Percentiles rank a stretch among this genome's conserved stretches.
Evolutionary conservation across 2,329 filamentous ascomycete genomes (phyloP).

Genomic region (Colletotrichum endophyticum): DNA sequence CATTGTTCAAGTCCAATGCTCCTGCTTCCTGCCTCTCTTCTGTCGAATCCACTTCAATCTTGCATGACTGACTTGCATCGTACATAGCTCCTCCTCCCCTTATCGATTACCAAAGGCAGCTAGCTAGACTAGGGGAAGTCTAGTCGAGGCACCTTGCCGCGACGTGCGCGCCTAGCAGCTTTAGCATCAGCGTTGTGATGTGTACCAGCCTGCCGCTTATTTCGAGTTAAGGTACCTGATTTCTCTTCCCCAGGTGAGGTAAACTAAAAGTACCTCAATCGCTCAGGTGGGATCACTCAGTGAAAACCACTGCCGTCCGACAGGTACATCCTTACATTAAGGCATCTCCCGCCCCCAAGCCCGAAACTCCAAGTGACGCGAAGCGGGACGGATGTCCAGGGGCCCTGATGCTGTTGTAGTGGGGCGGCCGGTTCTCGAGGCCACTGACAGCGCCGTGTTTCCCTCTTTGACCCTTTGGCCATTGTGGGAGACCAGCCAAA

Average conservation of each 20-base stretch:
- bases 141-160: background rate
- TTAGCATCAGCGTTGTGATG: background rate
- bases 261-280: background rate
- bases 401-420: conserved; percentile 10
- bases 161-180: background rate
- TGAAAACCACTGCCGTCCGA: background rate
- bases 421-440: background rate
- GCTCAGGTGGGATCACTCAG: background rate
- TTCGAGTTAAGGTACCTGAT: background rate
- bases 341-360: conserved; percentile 8
- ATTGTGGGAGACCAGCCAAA: background rate
- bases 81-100: background rate
- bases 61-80: conserved; percentile 13
- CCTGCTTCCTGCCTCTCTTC: background rate
- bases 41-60: conserved; percentile 10
- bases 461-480: background rate
- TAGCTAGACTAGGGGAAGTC: background rate
- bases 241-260: background rate
- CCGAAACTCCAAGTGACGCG: conserved; percentile 21
- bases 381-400: conserved; percentile 16
- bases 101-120: conserved; percentile 12
- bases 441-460: conserved; percentile 3
- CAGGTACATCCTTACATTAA: background rate
- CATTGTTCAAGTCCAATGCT: conserved; percentile 12
- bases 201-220: background rate